Evolutionary conservation across 1,284 basidiomycete species (phyloP).

Genomic region (Pseudozyma thailandica): DNA sequence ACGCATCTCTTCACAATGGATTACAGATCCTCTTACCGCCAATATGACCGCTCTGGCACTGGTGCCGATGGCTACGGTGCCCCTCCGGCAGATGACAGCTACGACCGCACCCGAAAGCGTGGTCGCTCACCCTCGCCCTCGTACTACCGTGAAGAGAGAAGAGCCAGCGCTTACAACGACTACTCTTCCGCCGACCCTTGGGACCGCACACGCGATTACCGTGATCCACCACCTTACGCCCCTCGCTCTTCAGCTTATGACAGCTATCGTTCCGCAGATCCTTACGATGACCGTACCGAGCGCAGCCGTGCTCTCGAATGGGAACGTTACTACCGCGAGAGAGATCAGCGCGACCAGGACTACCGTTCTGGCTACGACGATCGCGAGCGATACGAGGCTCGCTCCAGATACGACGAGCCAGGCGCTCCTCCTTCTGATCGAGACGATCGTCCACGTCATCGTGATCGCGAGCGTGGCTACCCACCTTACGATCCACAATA

Average conservation of each 20-base stretch:
- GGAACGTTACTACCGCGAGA: slow-evolving; percentile 48
- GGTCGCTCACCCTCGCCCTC: slow-evolving; percentile 43
- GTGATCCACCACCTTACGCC: slow-evolving; percentile 25
- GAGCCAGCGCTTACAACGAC: slow-evolving; percentile 27
- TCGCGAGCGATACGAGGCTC: slow-evolving; percentile 39
- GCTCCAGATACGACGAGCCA: slow-evolving; percentile 39
- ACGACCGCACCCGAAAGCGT: slow-evolving; percentile 49
- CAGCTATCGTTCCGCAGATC: slow-evolving; percentile 29
- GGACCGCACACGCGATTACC: slow-evolving; percentile 47
- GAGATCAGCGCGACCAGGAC: slow-evolving; percentile 30
- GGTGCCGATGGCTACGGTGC: slow-evolving; percentile 11
- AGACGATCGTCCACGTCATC: slow-evolving; percentile 25
- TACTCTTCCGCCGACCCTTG: slow-evolving; percentile 37
- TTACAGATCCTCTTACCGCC: slow-evolving; percentile 41
- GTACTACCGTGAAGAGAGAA: slow-evolving; percentile 36
- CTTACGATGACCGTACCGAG: slow-evolving; percentile 39
- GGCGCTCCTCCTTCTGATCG: slow-evolving; percentile 11
- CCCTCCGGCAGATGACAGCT: slow-evolving; percentile 24
- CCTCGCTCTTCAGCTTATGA: slow-evolving; percentile 33
- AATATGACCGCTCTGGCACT: slow-evolving; percentile 34
- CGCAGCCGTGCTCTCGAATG: slow-evolving; percentile 38
- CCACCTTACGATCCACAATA: slow-evolving; percentile 26
- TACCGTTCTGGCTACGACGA: slow-evolving; percentile 30
- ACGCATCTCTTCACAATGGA: slow-evolving; percentile 21
- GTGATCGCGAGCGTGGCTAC: slow-evolving; percentile 26